phyloP scores from a whole-genome alignment of 768 basidiomycete species.

The Pleurotus cornucopiae region DNA sequence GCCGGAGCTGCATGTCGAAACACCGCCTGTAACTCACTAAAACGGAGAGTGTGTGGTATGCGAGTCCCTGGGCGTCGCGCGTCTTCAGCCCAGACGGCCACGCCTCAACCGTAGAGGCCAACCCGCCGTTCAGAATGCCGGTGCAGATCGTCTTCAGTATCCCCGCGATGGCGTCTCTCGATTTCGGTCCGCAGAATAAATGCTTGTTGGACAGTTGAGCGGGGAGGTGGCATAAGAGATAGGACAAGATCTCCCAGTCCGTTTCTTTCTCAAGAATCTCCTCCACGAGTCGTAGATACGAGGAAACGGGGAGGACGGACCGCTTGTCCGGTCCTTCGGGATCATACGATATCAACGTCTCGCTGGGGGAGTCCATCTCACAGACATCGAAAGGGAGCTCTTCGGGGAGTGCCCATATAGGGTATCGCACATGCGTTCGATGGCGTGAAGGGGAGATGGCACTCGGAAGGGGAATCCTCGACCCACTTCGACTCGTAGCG shows the following conservation, averaged over 20 bases:
- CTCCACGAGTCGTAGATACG: slow-evolving; percentile 62
- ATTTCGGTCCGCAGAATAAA: slow-evolving; percentile 87
- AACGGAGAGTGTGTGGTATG: slow-evolving; percentile 83
- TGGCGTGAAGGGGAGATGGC: slow-evolving; percentile 14
- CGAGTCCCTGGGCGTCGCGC: slow-evolving; percentile 83
- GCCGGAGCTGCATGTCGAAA: slow-evolving; percentile 64
- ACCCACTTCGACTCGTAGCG: slow-evolving; percentile 56
- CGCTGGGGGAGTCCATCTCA: slow-evolving; percentile 61
- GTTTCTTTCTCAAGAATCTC: slow-evolving; percentile 68
- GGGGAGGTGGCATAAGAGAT: slow-evolving; percentile 87
- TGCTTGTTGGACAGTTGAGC: slow-evolving; percentile 93
- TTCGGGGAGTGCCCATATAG: slow-evolving; percentile 72
- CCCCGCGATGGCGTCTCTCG: slow-evolving; percentile 55
- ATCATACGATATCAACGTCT: slow-evolving; percentile 64
- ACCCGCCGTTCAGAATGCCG: slow-evolving; percentile 52
- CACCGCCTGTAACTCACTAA: slow-evolving; percentile 82
- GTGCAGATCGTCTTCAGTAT: slow-evolving; percentile 67
- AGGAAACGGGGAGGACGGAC: slow-evolving; percentile 66
- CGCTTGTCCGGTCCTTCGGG: slow-evolving; percentile 36
- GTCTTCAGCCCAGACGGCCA: slow-evolving; percentile 62
- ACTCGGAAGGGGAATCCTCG: slow-evolving; percentile 36
- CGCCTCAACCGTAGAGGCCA: slow-evolving; percentile 52
- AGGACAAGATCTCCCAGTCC: slow-evolving; percentile 93
- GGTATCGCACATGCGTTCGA: slow-evolving; percentile 21
- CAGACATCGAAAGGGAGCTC: slow-evolving; percentile 48